A percentile compares a stretch with the other conserved stretches of the same genome.
phyloP scores from a whole-genome alignment of 2,329 filamentous ascomycete species.

The Esteya vermicola region DNA sequence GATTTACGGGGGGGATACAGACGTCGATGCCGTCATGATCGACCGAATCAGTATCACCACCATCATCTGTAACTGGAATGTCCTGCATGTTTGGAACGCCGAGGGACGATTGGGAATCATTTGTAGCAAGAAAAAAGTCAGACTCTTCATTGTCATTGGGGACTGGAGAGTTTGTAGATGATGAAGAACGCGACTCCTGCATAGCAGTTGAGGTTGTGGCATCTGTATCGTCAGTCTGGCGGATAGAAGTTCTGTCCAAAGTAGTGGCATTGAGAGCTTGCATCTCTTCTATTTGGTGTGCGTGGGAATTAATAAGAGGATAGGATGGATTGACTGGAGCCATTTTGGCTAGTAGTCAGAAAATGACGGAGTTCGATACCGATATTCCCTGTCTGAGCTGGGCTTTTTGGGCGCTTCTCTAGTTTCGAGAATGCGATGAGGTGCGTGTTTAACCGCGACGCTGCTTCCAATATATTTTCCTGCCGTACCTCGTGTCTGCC shows the following conservation, averaged over 20 bases:
- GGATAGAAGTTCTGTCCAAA: conserved; percentile 10
- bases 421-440: no score
- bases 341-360: no score
- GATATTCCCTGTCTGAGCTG: no score
- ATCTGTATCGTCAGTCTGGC: conserved; percentile 16
- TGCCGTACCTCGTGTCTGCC: no score
- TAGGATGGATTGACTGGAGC: no score
- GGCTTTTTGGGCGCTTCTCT: no score
- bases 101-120: conserved; percentile 87
- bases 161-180: conserved; percentile 60
- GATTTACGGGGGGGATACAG: conserved; percentile 65
- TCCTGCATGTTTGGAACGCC: conserved; percentile 67
- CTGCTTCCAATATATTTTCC: no score
- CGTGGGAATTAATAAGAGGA: no score
- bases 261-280: conserved; percentile 13
- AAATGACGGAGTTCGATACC: no score
- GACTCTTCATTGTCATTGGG: conserved; percentile 79
- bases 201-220: conserved; percentile 9
- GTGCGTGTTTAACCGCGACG: no score
- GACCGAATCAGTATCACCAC: conserved; percentile 17
- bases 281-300: conserved; percentile 6
- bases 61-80: conserved; percentile 46
- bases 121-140: conserved; percentile 77
- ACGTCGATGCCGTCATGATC: conserved; percentile 16
- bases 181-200: conserved; percentile 44